phyloP scores from a whole-genome alignment of 371 early-diverging fungal species.

The Nematocida sp. region DNA sequence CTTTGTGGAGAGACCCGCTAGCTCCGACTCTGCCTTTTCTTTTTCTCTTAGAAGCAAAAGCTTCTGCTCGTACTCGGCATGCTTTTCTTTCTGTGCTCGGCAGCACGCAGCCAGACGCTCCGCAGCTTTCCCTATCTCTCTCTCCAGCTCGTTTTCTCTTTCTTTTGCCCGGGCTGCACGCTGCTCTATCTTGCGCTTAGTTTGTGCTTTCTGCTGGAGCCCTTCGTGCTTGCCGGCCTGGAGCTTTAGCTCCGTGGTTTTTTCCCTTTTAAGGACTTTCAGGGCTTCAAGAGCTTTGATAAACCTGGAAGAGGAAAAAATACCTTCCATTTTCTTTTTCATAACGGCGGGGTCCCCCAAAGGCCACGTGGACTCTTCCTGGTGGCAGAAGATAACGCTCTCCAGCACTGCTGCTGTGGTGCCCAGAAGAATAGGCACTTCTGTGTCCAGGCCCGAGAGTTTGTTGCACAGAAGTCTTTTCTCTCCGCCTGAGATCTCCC shows the following conservation, averaged over 20 bases:
- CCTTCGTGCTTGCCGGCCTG: not conserved
- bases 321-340: constrained; percentile 97
- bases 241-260: constrained; percentile 68
- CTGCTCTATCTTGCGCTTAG: constrained; percentile 36
- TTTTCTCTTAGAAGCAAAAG: constrained; percentile 26
- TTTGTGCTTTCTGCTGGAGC: constrained; percentile 22
- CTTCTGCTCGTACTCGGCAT: constrained; percentile 3
- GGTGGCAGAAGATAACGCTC: constrained; percentile 97
- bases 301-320: constrained; percentile 85
- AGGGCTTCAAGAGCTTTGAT: constrained; percentile 80
- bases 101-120: not conserved
- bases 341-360: constrained; percentile 76
- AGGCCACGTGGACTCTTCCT: constrained; percentile 97
- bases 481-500: constrained; percentile 64
- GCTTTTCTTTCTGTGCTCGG: not conserved
- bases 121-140: not conserved
- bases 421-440: constrained; percentile 76
- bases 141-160: not conserved
- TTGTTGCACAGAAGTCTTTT: constrained; percentile 68
- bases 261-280: constrained; percentile 72
- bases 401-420: constrained; percentile 83
- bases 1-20: constrained; percentile 24
- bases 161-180: constrained; percentile 2
- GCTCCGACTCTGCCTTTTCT: constrained; percentile 35
- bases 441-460: constrained; percentile 77